Conservation (phyloP, 2,329 filamentous ascomycete species). For the Stylonectria norvegica region DNA sequence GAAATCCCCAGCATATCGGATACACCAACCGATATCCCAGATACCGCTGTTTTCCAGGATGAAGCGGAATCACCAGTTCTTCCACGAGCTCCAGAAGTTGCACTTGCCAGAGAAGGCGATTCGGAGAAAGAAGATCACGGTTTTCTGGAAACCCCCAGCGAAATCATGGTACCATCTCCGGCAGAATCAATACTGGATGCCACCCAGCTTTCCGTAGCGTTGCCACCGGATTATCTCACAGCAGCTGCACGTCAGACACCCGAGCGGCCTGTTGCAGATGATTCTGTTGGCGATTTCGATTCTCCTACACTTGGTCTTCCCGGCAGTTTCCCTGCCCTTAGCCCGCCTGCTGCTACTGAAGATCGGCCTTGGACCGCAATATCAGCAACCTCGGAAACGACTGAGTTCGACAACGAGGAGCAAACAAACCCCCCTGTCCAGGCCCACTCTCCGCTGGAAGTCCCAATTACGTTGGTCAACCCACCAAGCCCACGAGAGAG, state of each 20-base stretch:
- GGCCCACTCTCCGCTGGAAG: constrained; percentile 25
- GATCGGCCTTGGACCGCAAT: constrained; percentile 55
- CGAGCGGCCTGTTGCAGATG: constrained; percentile 8
- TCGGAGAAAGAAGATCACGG: constrained; percentile 9
- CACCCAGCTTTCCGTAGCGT: constrained; percentile 19
- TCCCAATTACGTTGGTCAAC: constrained; percentile 26
- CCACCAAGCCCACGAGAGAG: constrained; percentile 29
- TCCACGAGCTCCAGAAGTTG: constrained; percentile 7
- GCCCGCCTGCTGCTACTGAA: constrained; percentile 39
- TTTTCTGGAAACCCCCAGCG: constrained; percentile 9
- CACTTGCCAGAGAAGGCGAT: constrained; percentile 8
- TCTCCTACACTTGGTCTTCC: constrained; percentile 67
- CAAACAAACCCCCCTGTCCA: constrained; percentile 55
- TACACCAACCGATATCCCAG: neutral
- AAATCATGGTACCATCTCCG: constrained; percentile 11
- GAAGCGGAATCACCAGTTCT: too few relatives aligned
- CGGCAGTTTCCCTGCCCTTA: constrained; percentile 53
- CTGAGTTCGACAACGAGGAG: constrained; percentile 70
- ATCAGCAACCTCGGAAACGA: constrained; percentile 58
- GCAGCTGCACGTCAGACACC: constrained; percentile 12
- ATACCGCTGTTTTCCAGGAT: neutral
- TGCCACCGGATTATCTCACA: constrained; percentile 22
- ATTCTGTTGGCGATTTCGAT: constrained; percentile 38
- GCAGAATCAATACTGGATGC: constrained; percentile 17
- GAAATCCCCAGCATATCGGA: constrained; percentile 5